Evolutionary conservation across 345 rosid genomes (phyloP), one percentile per base, ranked within the genome.

Genomic region (Citrus trifoliata): DNA sequence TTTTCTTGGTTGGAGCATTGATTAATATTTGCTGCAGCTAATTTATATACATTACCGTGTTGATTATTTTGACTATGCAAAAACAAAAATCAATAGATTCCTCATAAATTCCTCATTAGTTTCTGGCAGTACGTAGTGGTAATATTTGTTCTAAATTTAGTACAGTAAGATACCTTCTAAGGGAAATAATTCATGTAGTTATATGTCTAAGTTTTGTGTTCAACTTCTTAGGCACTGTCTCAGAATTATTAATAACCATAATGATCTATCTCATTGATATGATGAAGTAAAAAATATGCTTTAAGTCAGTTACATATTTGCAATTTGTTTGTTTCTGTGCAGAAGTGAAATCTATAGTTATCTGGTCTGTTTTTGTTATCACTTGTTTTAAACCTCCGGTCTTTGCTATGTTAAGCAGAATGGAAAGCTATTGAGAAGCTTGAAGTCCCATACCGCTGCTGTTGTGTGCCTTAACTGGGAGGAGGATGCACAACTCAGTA

Each of bases 401-500:
- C 33, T 10, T 22, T 70, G 78, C 37, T 79, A 66, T 81, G 35
- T 80, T 72, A 27, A 74, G 70, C 86, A 93, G 94, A 95, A 91
- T 55, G 99, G 98, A 61, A 95, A 90, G 83, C 70, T 90, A 74
- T 80, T 93, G 83, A 89, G 88, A 88, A 90, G 90, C 86, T 85
- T 89, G 84, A 93, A 88, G 83, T 90, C 93, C 40, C 97, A 92
- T 77, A 51, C 80, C 19, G 93, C 83, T 79, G 93, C 95, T 77
- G 97, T 93, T 28, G 87, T 91, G 63, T 93, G 92, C 83, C 97
- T 93, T 82, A 87, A 90, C 79, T 89, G 97, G 98, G 97, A 89
- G 83, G 96, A 92, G 84, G 97, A 93, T 51, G 88, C 89, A 55
- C 85, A 88, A 53, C 70, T 80, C 55, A 79, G 70, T 30, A 83